phyloP scores from a whole-genome alignment of 148 eudicot genomes.

The Chenopodium suecicum region DNA sequence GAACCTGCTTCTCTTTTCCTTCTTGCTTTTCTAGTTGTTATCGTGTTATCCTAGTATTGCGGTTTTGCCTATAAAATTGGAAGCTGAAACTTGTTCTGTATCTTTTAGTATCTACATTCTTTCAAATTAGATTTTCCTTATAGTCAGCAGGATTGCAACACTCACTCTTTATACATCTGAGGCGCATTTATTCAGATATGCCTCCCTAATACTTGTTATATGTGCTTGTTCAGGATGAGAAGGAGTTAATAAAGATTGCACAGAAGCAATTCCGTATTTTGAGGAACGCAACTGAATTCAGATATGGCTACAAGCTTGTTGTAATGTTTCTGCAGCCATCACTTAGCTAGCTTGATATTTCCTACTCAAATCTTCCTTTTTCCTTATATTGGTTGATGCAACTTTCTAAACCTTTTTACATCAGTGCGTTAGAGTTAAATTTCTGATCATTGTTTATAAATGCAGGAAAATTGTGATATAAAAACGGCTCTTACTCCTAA shows the following conservation, averaged over 20 bases:
- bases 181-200: neutral
- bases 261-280: constrained; percentile 64
- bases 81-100: neutral
- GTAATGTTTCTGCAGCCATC: constrained; percentile 48
- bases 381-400: neutral
- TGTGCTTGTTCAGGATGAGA: constrained; percentile 69
- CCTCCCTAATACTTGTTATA: constrained; percentile 2
- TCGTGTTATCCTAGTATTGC: neutral
- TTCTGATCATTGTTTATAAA: constrained; percentile 18
- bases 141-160: neutral
- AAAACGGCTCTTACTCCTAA: constrained; percentile 63
- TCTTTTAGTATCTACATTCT: neutral
- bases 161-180: neutral
- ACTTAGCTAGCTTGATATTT: constrained; percentile 11
- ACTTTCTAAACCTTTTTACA: neutral
- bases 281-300: constrained; percentile 67
- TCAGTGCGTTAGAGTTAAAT: neutral
- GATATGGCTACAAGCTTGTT: constrained; percentile 94
- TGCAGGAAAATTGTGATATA: constrained; percentile 75
- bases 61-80: neutral
- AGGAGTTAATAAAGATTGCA: constrained; percentile 77
- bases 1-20: neutral
- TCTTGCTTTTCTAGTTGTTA: neutral
- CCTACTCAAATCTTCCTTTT: neutral
- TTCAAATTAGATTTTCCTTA: neutral